A percentile compares a stretch with the other conserved stretches of the same genome.
phyloP scores from a whole-genome alignment of 179 eudicot genomes.

The Sideroxylon spinosum region DNA sequence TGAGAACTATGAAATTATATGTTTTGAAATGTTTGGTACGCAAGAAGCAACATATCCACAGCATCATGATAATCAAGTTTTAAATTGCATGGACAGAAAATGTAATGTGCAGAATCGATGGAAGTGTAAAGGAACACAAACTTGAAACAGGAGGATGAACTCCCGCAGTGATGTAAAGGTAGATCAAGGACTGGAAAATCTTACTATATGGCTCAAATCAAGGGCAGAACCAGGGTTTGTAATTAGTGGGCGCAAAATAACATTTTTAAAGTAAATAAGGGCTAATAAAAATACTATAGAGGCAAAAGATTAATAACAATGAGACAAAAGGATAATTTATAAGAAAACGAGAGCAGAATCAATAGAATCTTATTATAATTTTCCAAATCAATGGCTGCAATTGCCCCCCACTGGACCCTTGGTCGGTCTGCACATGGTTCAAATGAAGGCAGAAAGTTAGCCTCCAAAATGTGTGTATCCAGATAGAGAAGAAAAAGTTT shows the following conservation, averaged over 20 bases:
- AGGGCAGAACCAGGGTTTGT: too few species aligned
- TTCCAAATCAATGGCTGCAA: too few species aligned
- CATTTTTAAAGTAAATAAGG: too few species aligned
- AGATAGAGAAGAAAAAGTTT: background rate
- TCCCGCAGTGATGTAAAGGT: background rate
- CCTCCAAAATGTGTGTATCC: background rate
- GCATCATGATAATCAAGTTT: background rate
- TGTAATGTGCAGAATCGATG: background rate
- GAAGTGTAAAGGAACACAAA: background rate
- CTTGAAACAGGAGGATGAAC: background rate
- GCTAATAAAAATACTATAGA: too few species aligned
- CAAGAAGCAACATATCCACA: constrained; percentile 4
- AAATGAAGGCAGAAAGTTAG: background rate
- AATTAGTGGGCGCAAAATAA: too few species aligned
- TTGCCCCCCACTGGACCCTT: too few species aligned
- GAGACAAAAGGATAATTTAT: too few species aligned
- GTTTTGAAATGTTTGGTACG: background rate
- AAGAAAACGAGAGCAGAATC: too few species aligned
- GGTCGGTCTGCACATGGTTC: too few species aligned
- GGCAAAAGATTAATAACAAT: too few species aligned
- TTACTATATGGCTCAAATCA: background rate
- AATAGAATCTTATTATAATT: too few species aligned
- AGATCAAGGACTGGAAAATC: background rate
- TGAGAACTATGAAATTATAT: background rate
- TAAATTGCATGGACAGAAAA: background rate